Conservation (phyloP, 1,139 yeast genomes). For the Magnusiomyces magnusii region DNA sequence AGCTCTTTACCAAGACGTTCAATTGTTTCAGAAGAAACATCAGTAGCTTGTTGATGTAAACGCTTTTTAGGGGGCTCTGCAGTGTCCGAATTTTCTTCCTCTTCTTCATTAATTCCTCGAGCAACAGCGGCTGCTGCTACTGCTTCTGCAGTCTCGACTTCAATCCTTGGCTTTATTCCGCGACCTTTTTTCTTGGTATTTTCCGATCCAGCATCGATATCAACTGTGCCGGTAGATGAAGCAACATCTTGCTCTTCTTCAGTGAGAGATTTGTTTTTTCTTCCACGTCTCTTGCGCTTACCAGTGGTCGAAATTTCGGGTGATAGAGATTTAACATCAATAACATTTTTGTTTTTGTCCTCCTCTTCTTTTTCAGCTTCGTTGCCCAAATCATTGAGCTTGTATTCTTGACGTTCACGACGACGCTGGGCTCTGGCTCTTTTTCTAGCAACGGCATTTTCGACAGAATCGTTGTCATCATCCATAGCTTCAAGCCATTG, state of each 20-base stretch:
- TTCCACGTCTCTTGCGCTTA: conserved; percentile 16
- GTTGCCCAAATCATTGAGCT: background rate
- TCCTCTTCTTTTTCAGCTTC: conserved; percentile 7
- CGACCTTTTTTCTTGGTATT: background rate
- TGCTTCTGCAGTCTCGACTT: conserved; percentile 7
- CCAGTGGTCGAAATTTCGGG: conserved; percentile 19
- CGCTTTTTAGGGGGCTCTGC: background rate
- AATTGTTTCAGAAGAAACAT: background rate
- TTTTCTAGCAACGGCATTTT: conserved; percentile 60
- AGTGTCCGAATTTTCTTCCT: background rate
- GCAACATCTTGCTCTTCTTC: conserved; percentile 2
- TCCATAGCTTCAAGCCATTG: conserved; percentile 78
- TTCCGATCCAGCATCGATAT: background rate
- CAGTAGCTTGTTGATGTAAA: background rate
- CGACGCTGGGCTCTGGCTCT: conserved; percentile 38
- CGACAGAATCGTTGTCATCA: conserved; percentile 55
- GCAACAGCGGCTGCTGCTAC: conserved; percentile 14
- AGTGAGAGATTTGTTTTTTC: background rate
- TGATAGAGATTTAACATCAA: conserved; percentile 12
- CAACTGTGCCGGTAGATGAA: background rate
- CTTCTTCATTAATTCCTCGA: conserved; percentile 10
- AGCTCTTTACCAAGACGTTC: conserved; percentile 4
- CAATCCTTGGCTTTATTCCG: background rate
- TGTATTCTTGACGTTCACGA: conserved; percentile 25
- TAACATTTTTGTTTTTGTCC: no score